Percentiles rank a stretch among this genome's conserved stretches.
Evolutionary conservation across 2,329 filamentous ascomycete genomes (phyloP).

Genomic region (Ascochyta rabiei): DNA sequence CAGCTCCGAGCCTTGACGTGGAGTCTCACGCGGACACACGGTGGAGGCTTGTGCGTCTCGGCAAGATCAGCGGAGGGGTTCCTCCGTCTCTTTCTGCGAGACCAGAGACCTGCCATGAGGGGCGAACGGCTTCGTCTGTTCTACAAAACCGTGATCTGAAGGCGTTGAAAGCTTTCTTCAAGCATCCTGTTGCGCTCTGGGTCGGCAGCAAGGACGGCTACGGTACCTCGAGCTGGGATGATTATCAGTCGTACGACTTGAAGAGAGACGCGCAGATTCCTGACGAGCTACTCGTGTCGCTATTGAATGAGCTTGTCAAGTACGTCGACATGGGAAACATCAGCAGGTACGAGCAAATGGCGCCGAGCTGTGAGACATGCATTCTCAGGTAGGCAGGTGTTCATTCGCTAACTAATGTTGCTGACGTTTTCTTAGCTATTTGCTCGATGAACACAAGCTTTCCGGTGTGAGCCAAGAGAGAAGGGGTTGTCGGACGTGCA

Average conservation of each 20-base stretch:
- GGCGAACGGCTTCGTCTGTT: neutral
- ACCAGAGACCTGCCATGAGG: neutral
- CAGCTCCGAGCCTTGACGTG: neutral
- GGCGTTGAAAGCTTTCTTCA: neutral
- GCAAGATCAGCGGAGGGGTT: neutral
- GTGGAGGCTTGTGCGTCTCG: neutral
- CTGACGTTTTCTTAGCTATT: neutral
- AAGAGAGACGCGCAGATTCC: conserved; percentile 5
- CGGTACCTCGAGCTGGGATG: neutral
- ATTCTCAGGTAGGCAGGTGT: conserved; percentile 6
- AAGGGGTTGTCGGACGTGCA: conserved; percentile 17
- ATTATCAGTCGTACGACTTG: neutral
- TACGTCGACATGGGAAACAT: neutral
- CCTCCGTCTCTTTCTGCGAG: neutral
- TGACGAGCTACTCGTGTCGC: conserved; percentile 3
- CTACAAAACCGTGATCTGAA: neutral
- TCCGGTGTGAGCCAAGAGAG: conserved; percentile 5
- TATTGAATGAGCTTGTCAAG: neutral
- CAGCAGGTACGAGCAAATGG: conserved; percentile 9
- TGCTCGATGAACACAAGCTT: conserved; percentile 14
- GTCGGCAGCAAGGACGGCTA: neutral
- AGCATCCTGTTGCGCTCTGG: conserved; percentile 1
- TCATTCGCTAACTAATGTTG: neutral
- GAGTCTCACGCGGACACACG: neutral
- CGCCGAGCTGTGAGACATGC: conserved; percentile 9